Evolutionary conservation across 176 grass and related monocot genomes (phyloP), one percentile per base, ranked within the genome.

Genomic region (Luzula sylvatica): DNA sequence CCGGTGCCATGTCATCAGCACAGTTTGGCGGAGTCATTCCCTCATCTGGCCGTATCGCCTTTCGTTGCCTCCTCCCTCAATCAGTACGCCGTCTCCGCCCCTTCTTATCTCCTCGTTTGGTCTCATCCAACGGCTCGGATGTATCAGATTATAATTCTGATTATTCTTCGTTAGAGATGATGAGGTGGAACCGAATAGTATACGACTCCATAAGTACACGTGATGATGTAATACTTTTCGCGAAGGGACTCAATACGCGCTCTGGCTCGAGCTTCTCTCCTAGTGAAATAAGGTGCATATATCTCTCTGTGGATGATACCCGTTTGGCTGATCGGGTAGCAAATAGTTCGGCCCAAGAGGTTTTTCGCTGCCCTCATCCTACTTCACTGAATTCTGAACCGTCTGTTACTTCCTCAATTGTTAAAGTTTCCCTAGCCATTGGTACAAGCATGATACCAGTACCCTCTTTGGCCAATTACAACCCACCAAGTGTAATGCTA

Each of bases 191-290:
- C 6, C 61, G 3, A 14, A 38, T 75, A 44, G 61, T 42, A 23
- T 75, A 75, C 15, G 71, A 75, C 1, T 59, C 71, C 1, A 12
- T 75, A 23, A 42, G 42, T 15, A 75, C 71, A 45, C 26, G 25
- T 47, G 13, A 38, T 9, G 71, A 75, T 40, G 42, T 75, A 18
- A 26, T 75, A 35, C 23, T 75, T 18, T 75, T 75, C 18, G 71
- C 50, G 9, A 75, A 75, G 51, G 71, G 71, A 46, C 22, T 75
- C 38, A 67, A 75, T 39, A 58, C 12, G 11, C 70, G 58, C 48
- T 42, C 41, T 5, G 70, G 70, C 12, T 26, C 23, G 19, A 62
- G 46, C 61, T 42, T 63, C 52, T 40, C 39, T 15, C 42, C 7
- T 25, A 39, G 26, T 11, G 54, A 61, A 38, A 26, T 71, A 12